phyloP scores from a whole-genome alignment of 192 early-diverging fungal genomes.

The Dispira parvispora region DNA sequence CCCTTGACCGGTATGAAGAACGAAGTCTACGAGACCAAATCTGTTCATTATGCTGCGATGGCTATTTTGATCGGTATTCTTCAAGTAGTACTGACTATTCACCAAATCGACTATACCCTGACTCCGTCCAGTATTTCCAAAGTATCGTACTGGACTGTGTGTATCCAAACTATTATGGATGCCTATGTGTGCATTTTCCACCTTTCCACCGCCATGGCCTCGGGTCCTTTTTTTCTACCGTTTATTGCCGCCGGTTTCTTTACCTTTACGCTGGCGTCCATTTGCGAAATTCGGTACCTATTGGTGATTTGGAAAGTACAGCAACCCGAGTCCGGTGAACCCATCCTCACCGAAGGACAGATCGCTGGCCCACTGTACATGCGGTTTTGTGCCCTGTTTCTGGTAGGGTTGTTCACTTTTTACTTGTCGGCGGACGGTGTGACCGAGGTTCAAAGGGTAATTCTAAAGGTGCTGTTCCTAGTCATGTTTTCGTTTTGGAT shows the following conservation, averaged over 20 bases:
- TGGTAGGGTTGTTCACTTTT: constrained; percentile 40
- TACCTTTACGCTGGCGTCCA: constrained; percentile 45
- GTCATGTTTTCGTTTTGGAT: constrained; percentile 56
- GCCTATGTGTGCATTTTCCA: constrained; percentile 44
- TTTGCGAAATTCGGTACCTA: constrained; percentile 54
- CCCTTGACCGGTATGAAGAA: constrained; percentile 12
- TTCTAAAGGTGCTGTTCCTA: constrained; percentile 25
- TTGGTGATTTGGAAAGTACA: constrained; percentile 49
- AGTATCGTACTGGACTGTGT: constrained; percentile 46
- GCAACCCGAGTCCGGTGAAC: constrained; percentile 32
- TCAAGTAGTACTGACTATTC: constrained; percentile 25
- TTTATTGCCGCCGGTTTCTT: constrained; percentile 42
- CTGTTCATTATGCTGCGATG: constrained; percentile 16
- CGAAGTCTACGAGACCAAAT: constrained; percentile 10
- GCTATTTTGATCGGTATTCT: constrained; percentile 12
- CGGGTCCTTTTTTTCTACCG: constrained; percentile 35
- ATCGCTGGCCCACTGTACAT: constrained; percentile 18
- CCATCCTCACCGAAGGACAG: constrained; percentile 17
- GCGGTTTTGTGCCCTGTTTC: constrained; percentile 27
- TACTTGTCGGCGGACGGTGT: constrained; percentile 37
- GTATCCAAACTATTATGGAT: constrained; percentile 43
- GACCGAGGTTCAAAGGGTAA: constrained; percentile 25
- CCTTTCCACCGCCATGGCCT: constrained; percentile 34
- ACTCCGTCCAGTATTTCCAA: constrained; percentile 51
- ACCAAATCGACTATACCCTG: constrained; percentile 44